Evolutionary conservation across 345 rosid genomes (phyloP).

Genomic region (Noccaea caerulescens): DNA sequence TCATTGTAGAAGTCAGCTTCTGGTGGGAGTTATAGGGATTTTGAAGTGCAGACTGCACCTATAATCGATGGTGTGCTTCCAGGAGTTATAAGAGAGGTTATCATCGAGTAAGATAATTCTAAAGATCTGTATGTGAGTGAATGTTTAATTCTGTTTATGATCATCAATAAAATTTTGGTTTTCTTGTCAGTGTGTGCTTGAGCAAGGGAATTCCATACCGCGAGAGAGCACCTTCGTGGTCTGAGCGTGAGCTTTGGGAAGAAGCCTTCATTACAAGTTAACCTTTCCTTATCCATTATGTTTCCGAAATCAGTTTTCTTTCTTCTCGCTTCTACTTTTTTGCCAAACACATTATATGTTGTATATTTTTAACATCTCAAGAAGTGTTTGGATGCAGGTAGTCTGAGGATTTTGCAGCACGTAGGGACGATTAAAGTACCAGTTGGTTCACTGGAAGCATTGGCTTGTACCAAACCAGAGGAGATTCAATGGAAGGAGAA

Average conservation of each 20-base stretch:
- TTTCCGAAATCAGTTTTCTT: slow-evolving; percentile 23
- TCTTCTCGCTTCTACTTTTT: not conserved
- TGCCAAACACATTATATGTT: not conserved
- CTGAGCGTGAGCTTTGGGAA: slow-evolving; percentile 60
- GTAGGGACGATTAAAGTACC: slow-evolving; percentile 66
- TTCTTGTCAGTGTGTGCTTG: slow-evolving; percentile 52
- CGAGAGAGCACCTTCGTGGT: slow-evolving; percentile 75
- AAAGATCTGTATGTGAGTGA: not conserved
- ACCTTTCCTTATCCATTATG: slow-evolving; percentile 5
- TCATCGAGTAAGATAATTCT: slow-evolving; percentile 64
- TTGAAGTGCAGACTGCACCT: slow-evolving; percentile 87
- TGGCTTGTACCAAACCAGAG: slow-evolving; percentile 46
- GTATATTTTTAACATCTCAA: slow-evolving; percentile 9
- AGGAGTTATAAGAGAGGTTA: slow-evolving; percentile 79
- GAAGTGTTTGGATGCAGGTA: slow-evolving; percentile 48
- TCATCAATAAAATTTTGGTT: not conserved
- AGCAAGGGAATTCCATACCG: slow-evolving; percentile 63
- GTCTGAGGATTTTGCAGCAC: slow-evolving; percentile 78
- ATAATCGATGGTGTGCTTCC: slow-evolving; percentile 80
- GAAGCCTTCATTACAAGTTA: slow-evolving; percentile 83
- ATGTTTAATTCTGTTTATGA: slow-evolving; percentile 12
- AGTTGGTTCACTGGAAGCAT: slow-evolving; percentile 46
- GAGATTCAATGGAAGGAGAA: slow-evolving; percentile 70
- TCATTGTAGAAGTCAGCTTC: slow-evolving; percentile 33
- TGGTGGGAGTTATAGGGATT: slow-evolving; percentile 40